A percentile compares a stretch with the other conserved stretches of the same genome.
Evolutionary conservation across 805 yeast genomes (phyloP).

Genomic region (Metahyphopichia silvanorum): DNA sequence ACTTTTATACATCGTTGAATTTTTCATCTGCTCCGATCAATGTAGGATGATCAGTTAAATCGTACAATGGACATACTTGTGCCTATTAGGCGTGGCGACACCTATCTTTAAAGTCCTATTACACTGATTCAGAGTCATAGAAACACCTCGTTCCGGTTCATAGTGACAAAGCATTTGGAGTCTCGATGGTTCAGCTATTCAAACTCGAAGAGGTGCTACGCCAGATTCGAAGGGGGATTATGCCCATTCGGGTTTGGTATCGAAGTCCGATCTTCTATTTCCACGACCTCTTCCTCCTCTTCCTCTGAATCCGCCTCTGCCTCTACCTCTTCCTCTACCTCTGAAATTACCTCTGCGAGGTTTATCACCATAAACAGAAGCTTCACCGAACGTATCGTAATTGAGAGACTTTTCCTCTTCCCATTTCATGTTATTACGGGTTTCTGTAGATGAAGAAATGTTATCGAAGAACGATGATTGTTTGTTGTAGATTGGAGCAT

Average conservation of each 20-base stretch:
- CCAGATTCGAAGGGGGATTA: too few relatives aligned
- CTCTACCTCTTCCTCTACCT: conserved; percentile 14
- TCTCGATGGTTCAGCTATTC: too few relatives aligned
- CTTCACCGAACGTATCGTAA: conserved; percentile 81
- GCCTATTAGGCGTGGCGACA: too few relatives aligned
- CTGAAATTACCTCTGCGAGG: conserved; percentile 41
- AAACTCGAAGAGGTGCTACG: too few relatives aligned
- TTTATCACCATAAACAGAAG: conserved; percentile 47
- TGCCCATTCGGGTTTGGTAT: conserved; percentile 31
- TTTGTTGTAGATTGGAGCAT: conserved; percentile 57
- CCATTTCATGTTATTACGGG: conserved; percentile 56
- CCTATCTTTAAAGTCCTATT: too few relatives aligned
- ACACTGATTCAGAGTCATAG: too few relatives aligned
- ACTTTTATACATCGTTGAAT: too few relatives aligned
- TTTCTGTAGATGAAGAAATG: conserved; percentile 65
- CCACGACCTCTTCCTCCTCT: conserved; percentile 17
- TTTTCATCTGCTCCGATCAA: too few relatives aligned
- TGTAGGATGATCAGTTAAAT: too few relatives aligned
- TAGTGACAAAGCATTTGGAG: too few relatives aligned
- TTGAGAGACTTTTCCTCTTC: conserved; percentile 70
- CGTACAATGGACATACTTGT: too few relatives aligned
- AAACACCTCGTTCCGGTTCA: too few relatives aligned
- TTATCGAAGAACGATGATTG: conserved; percentile 86
- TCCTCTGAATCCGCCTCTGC: conserved; percentile 14
- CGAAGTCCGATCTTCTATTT: conserved; percentile 9